Evolutionary conservation across 345 rosid species (phyloP).

Genomic region (Ceriops zippeliana): DNA sequence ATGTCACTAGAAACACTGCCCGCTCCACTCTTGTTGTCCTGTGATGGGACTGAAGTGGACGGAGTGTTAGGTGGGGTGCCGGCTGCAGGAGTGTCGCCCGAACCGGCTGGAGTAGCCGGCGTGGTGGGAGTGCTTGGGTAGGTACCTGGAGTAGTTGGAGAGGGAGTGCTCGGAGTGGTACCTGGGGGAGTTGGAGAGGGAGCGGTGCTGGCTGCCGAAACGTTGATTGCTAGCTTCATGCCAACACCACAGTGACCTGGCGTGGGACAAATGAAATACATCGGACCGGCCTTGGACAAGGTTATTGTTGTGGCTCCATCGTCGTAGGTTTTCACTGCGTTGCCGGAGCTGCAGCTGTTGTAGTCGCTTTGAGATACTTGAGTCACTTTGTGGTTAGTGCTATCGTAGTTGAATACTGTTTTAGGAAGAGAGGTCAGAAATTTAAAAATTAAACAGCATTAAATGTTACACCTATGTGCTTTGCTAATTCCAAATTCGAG

Average conservation of each 20-base stretch:
- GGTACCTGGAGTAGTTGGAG: slow-evolving; percentile 8
- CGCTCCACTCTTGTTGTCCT: slow-evolving; percentile 18
- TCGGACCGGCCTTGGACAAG: slow-evolving; percentile 24
- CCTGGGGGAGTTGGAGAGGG: slow-evolving; percentile 5
- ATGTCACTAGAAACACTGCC: background rate
- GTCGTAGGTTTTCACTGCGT: slow-evolving; percentile 15
- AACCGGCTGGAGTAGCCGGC: slow-evolving; percentile 22
- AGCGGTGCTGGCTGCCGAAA: slow-evolving; percentile 19
- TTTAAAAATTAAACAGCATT: background rate
- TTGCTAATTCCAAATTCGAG: background rate
- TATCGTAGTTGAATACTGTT: slow-evolving; percentile 39
- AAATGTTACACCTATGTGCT: too few relatives aligned
- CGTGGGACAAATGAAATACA: slow-evolving; percentile 49
- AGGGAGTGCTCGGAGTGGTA: slow-evolving; percentile 8
- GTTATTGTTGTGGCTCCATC: slow-evolving; percentile 32
- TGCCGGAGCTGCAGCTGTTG: slow-evolving; percentile 31
- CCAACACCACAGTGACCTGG: slow-evolving; percentile 38
- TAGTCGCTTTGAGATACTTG: slow-evolving; percentile 33
- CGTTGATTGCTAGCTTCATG: slow-evolving; percentile 47
- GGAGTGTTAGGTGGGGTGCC: slow-evolving; percentile 11
- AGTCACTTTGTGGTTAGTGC: slow-evolving; percentile 25
- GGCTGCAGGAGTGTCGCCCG: slow-evolving; percentile 11
- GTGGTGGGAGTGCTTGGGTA: slow-evolving; percentile 19
- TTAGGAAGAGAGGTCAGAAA: background rate
- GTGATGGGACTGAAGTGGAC: slow-evolving; percentile 17